phyloP scores from a whole-genome alignment of 371 early-diverging fungal genomes.

The Entomophthora muscae region DNA sequence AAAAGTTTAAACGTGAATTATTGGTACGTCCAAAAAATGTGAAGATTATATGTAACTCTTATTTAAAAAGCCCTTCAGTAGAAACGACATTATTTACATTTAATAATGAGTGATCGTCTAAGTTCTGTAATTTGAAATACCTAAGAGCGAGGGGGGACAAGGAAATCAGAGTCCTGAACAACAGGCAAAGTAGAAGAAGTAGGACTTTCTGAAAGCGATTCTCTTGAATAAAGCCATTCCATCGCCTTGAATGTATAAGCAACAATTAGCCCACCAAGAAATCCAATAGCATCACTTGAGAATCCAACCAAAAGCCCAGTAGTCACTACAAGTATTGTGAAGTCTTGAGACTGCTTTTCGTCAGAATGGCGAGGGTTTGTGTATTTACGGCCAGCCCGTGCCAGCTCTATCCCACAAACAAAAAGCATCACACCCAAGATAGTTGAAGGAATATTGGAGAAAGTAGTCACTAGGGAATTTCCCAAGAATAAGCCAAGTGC shows the following conservation, averaged over 20 bases:
- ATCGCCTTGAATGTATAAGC: constrained; percentile 3
- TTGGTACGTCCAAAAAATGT: too few species aligned
- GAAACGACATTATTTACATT: too few species aligned
- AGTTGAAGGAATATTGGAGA: constrained; percentile 49
- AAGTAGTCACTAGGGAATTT: constrained; percentile 45
- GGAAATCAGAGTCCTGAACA: too few species aligned
- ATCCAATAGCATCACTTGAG: constrained; percentile 69
- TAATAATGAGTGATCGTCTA: too few species aligned
- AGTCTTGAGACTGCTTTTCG: constrained; percentile 26
- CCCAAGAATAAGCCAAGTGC: constrained; percentile 64
- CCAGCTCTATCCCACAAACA: constrained; percentile 61
- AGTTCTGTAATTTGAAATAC: too few species aligned
- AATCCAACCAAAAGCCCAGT: constrained; percentile 50
- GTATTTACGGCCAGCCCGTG: constrained; percentile 38
- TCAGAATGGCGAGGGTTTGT: constrained; percentile 11
- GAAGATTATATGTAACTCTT: too few species aligned
- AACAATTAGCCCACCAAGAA: constrained; percentile 33
- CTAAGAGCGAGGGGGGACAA: too few species aligned
- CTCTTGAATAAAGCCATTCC: not conserved
- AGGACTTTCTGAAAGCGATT: too few species aligned
- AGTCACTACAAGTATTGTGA: constrained; percentile 43
- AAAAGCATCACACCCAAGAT: constrained; percentile 76
- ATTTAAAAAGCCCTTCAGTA: too few species aligned
- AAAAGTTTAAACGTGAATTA: too few species aligned
- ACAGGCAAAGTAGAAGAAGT: too few species aligned